phyloP scores from a whole-genome alignment of 1,284 basidiomycete species.

The Leccinum variabile region DNA sequence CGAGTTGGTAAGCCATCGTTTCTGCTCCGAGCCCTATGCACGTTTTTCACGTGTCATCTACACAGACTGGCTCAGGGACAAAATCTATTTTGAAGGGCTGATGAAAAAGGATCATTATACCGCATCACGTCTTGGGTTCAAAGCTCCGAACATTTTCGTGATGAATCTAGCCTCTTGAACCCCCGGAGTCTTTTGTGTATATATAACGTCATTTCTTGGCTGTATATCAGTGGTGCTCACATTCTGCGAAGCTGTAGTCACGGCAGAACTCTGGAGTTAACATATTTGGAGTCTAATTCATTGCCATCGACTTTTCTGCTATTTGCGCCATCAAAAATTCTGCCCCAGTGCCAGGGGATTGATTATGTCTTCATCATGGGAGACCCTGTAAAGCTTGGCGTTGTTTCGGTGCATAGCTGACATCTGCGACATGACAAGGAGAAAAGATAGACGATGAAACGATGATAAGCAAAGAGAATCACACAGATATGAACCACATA shows the following conservation, averaged over 20 bases:
- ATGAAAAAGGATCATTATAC: conserved; percentile 59
- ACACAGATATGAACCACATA: neutral
- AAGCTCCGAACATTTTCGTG: conserved; percentile 74
- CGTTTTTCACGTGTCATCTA: conserved; percentile 4
- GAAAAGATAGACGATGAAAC: neutral
- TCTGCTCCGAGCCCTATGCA: neutral
- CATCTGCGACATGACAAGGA: conserved; percentile 15
- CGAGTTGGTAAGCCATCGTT: conserved; percentile 52
- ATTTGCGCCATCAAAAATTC: conserved; percentile 7
- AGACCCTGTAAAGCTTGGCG: conserved; percentile 64
- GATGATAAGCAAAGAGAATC: neutral
- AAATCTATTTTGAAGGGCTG: conserved; percentile 68
- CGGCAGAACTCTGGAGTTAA: neutral
- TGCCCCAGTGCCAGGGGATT: conserved; percentile 46
- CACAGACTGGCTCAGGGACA: conserved; percentile 74
- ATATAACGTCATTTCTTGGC: conserved; percentile 11
- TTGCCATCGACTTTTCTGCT: neutral
- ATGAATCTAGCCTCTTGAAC: conserved; percentile 45
- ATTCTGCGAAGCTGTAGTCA: neutral
- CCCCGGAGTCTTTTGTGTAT: neutral
- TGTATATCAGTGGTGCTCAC: neutral
- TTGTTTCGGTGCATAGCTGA: conserved; percentile 62
- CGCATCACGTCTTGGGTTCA: conserved; percentile 61
- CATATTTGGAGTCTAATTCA: neutral
- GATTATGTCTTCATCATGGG: conserved; percentile 55